phyloP scores from a whole-genome alignment of 805 yeast species.

The Schwanniomyces sp. region DNA sequence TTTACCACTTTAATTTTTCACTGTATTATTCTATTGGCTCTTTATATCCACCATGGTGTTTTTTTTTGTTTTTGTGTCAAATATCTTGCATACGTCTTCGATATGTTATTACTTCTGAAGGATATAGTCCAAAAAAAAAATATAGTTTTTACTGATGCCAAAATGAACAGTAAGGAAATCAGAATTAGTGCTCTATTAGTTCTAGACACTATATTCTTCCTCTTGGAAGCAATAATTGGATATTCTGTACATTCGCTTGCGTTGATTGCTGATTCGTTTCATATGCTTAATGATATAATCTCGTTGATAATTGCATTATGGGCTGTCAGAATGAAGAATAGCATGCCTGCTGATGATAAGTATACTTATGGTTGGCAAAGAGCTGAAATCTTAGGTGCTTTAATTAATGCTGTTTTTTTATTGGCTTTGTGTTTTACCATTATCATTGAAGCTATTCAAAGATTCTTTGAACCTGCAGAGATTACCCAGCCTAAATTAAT shows the following conservation, averaged over 20 bases:
- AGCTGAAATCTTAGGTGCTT: constrained; percentile 94
- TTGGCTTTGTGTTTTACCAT: constrained; percentile 92
- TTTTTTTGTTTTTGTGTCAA: background rate
- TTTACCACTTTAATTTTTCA: background rate
- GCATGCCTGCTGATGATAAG: constrained; percentile 76
- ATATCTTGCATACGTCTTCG: background rate
- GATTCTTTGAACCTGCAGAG: constrained; percentile 77
- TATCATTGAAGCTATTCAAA: constrained; percentile 87
- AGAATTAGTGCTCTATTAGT: constrained; percentile 70
- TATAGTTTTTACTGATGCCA: background rate
- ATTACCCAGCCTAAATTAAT: constrained; percentile 83
- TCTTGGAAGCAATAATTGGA: constrained; percentile 81
- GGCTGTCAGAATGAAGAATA: constrained; percentile 92
- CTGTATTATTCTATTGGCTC: background rate
- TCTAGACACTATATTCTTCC: constrained; percentile 80
- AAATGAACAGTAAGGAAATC: constrained; percentile 56
- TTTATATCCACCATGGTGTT: background rate
- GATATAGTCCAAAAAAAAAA: background rate
- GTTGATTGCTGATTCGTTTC: constrained; percentile 93
- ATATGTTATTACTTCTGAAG: background rate
- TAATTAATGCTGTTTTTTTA: constrained; percentile 88
- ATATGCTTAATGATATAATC: constrained; percentile 93
- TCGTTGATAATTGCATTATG: constrained; percentile 88
- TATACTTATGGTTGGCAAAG: constrained; percentile 98
- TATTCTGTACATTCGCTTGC: constrained; percentile 94